Conservation (phyloP, 305 asterid species). For the Fraxinus angustifolia region DNA sequence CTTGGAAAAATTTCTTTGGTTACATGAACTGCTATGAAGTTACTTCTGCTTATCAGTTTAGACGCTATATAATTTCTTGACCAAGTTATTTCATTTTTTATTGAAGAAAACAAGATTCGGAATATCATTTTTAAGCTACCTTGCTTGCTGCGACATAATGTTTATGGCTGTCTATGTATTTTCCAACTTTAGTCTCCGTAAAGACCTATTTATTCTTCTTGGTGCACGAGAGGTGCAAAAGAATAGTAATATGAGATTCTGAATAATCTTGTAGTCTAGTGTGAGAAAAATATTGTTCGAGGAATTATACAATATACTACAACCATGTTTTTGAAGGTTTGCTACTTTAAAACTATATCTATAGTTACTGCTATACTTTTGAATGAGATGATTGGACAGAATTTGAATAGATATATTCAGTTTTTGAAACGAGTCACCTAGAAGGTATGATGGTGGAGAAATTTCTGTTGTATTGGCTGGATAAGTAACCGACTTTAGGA, state of each 20-base stretch:
- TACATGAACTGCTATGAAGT: not conserved
- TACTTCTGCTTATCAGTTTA: not conserved
- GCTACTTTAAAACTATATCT: not conserved
- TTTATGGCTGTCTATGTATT: not conserved
- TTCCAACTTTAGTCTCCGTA: not conserved
- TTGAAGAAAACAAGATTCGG: not conserved
- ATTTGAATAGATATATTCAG: not conserved
- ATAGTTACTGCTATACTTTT: not conserved
- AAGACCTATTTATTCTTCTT: not conserved
- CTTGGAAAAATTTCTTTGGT: not conserved
- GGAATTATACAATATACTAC: not conserved
- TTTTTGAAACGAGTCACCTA: not conserved
- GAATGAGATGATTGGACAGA: not conserved
- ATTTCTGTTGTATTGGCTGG: too few species aligned
- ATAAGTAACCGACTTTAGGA: not conserved
- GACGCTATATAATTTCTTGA: not conserved
- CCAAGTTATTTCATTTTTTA: not conserved
- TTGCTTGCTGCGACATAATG: not conserved
- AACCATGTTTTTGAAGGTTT: not conserved
- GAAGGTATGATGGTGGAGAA: not conserved
- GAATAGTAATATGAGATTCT: not conserved
- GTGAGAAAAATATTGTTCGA: not conserved
- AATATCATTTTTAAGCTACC: not conserved
- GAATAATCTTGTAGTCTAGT: not conserved
- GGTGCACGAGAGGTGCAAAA: not conserved